Conservation (phyloP, 306 rosid species). For the Begonia masoniana region DNA sequence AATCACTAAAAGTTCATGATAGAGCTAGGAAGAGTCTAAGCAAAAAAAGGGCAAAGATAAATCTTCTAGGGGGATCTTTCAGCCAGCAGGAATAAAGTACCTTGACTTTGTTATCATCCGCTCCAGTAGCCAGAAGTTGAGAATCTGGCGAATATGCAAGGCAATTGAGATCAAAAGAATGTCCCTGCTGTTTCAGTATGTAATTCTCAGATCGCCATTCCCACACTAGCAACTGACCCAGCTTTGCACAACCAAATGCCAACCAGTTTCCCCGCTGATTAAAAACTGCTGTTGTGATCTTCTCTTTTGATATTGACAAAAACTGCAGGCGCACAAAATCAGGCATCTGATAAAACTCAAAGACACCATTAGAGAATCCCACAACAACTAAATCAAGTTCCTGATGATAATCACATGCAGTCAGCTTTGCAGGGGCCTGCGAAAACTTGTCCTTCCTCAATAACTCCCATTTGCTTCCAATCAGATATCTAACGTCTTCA, state of each 20-base stretch:
- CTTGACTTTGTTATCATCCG: constrained; percentile 98
- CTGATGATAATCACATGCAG: constrained; percentile 74
- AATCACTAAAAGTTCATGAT: too few species aligned
- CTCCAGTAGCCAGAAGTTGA: constrained; percentile 85
- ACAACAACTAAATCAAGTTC: constrained; percentile 71
- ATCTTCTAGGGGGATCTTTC: too few species aligned
- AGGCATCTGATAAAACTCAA: constrained; percentile 85
- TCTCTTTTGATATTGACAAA: constrained; percentile 73
- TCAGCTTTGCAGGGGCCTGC: constrained; percentile 46
- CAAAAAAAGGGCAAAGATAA: too few species aligned
- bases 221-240: constrained; percentile 95
- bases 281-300: constrained; percentile 67
- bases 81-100: constrained; percentile 17
- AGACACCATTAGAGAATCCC: constrained; percentile 78
- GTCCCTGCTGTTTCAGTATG: constrained; percentile 97
- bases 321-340: constrained; percentile 81
- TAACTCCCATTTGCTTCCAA: constrained; percentile 60
- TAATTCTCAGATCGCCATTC: constrained; percentile 93
- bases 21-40: too few species aligned
- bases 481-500: constrained; percentile 39
- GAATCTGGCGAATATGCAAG: constrained; percentile 78
- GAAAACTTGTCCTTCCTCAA: constrained; percentile 58
- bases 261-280: constrained; percentile 88
- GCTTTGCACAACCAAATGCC: constrained; percentile 74
- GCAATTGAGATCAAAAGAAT: constrained; percentile 82